These are phyloP conservation scores for Solanum hybrid DNA, from an alignment of 305 asterid genomes.

Conservation along the genomic window DNA sequence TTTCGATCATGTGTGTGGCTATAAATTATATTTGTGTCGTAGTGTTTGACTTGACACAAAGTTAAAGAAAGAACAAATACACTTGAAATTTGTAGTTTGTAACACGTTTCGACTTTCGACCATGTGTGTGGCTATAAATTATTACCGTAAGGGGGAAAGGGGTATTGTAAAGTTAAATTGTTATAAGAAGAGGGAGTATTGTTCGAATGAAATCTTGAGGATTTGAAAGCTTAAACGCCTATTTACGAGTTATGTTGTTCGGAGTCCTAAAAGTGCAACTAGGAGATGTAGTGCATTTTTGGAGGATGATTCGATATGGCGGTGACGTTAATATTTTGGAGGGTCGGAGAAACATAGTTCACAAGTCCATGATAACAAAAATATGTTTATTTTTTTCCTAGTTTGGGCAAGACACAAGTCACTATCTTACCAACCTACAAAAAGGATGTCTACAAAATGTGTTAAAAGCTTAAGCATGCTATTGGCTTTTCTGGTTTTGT, in stretches of 20 bases:
- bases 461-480: constrained; percentile 17
- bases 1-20: neutral
- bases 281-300: neutral
- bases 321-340: neutral
- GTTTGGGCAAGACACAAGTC: neutral
- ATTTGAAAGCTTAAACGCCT: neutral
- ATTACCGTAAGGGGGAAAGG: neutral
- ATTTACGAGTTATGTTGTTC: neutral
- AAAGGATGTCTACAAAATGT: neutral
- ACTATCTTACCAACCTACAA: constrained; percentile 3
- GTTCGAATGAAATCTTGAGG: neutral
- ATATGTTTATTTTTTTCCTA: neutral
- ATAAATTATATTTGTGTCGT: too few relatives aligned
- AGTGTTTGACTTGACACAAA: too few relatives aligned
- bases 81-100: too few relatives aligned
- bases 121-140: neutral
- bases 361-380: neutral
- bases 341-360: neutral
- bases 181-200: neutral
- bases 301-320: neutral
- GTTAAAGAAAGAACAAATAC: too few relatives aligned
- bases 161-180: neutral
- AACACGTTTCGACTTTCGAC: neutral
- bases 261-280: neutral
- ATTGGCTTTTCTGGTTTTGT: constrained; percentile 8